Percentiles rank a stretch among this genome's conserved stretches.
These are phyloP conservation scores for Ophiosphaerella narmari DNA, from an alignment of 2,329 filamentous ascomycete genomes.

Conservation along the genomic window DNA sequence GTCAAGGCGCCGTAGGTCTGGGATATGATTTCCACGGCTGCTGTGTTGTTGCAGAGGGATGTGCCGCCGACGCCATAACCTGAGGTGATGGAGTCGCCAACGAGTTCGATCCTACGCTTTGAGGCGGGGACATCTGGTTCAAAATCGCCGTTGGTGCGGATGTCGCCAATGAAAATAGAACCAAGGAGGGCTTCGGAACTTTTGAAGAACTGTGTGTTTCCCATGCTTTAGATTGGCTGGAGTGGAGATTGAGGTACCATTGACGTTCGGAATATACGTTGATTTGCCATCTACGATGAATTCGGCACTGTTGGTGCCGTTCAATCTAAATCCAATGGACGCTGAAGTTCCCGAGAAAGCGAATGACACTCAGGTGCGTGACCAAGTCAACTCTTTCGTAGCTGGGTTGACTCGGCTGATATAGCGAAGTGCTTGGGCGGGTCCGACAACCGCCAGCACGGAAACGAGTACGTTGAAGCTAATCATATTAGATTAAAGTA, in stretches of 20 bases:
- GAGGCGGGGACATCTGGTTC: conserved; percentile 17
- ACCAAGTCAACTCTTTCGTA: conserved; percentile 51
- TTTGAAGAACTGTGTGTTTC: conserved; percentile 47
- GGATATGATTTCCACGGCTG: conserved; percentile 47
- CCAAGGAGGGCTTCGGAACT: conserved; percentile 45
- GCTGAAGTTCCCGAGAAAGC: conserved; percentile 49
- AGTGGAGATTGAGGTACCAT: conserved; percentile 37
- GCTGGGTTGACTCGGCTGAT: conserved; percentile 49
- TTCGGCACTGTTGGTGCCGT: conserved; percentile 43
- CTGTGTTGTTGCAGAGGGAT: conserved; percentile 48
- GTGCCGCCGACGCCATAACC: conserved; percentile 52
- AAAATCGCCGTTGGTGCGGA: conserved; percentile 36
- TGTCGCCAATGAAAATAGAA: conserved; percentile 36
- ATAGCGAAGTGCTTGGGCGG: neutral
- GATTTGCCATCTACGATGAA: conserved; percentile 40
- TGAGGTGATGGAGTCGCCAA: conserved; percentile 54
- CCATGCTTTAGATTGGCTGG: conserved; percentile 37
- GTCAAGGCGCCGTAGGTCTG: conserved; percentile 52
- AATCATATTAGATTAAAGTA: neutral
- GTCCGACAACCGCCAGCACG: neutral
- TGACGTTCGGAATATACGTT: conserved; percentile 33
- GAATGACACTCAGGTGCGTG: conserved; percentile 50
- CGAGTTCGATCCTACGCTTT: conserved; percentile 49
- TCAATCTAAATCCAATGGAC: conserved; percentile 33
- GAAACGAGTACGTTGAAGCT: neutral